Evolutionary conservation across 2,329 filamentous ascomycete genomes (phyloP), one percentile per base, ranked within the genome.

Genomic region (Boeremia lycopersici): DNA sequence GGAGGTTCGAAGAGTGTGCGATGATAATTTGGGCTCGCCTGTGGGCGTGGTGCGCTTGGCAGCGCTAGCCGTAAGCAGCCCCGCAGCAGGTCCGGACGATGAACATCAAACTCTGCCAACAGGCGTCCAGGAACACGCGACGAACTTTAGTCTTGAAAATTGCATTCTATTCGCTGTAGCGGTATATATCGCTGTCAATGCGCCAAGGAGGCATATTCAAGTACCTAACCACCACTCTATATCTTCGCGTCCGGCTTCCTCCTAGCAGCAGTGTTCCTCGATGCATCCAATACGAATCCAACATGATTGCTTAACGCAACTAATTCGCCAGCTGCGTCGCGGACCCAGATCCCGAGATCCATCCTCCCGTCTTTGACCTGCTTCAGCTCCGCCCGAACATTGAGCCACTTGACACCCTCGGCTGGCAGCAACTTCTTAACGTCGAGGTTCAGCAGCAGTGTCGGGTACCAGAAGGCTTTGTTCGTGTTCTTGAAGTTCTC

Each of bases 361-460:
- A 90, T 87, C 54, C 88, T 79, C 1, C 90, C 90, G 60, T 91
- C 86, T 61, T 80, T 81, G 36, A 93, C 84, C 72, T 81, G 77
- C 74, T 90, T 92, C 4, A 86, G 80, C 49, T 83, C 80, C 11
- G 87, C 80, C 29, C 89, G 80, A 35, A 86, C 78, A 64, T 87
- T 87, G 48, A 96, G 69, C 86, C 89, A 95, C 70, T 90, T 86
- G 1, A 85, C 84, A 0, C 90, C 90, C 36, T 84, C 83, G 4
- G 77, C 75, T 0, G 89, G 89, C 39, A 96, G 71, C 6, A 81
- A 72, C 70, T 88, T 90, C 78, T 93, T 95, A 34, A 92, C 78
- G 59, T 96, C 90, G 19, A 96, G 66, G 69, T 90, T 91, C 69
- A 95, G 75, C 15, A 87, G 77, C 1, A 96, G 53, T 0, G 90